Conservation (phyloP, 148 eudicot genomes). For the Agrostemma githago region DNA sequence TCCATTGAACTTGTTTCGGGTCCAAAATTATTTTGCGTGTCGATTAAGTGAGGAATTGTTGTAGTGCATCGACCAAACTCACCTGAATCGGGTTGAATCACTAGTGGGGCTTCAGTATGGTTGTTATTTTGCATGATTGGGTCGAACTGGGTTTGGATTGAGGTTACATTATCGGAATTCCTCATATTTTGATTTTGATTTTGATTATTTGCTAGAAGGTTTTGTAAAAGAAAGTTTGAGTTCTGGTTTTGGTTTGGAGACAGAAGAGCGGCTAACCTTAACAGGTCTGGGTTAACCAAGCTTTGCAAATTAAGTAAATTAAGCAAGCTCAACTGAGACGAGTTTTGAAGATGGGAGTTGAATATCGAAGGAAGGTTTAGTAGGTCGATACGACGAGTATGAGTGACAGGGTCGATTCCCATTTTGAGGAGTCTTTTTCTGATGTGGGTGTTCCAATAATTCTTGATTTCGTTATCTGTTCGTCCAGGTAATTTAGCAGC, state of each 20-base stretch:
- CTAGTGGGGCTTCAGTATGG: slow-evolving; percentile 13
- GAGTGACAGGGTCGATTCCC: slow-evolving; percentile 96
- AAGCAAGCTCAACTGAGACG: slow-evolving; percentile 46
- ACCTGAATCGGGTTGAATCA: slow-evolving; percentile 28
- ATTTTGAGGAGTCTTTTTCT: slow-evolving; percentile 68
- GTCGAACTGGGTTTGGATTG: slow-evolving; percentile 9
- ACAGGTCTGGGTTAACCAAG: slow-evolving; percentile 55
- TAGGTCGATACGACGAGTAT: slow-evolving; percentile 73
- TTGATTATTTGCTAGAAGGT: slow-evolving; percentile 25
- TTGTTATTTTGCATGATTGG: slow-evolving; percentile 4
- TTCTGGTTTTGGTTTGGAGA: slow-evolving; percentile 32
- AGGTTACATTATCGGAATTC: neutral
- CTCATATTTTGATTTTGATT: neutral
- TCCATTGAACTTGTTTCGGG: neutral
- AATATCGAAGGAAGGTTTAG: slow-evolving; percentile 57
- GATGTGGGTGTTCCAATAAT: slow-evolving; percentile 94
- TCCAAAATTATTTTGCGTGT: slow-evolving; percentile 2
- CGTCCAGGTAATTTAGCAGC: slow-evolving; percentile 91
- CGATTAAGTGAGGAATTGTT: slow-evolving; percentile 14
- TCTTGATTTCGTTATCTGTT: slow-evolving; percentile 90
- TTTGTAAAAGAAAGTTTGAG: slow-evolving; percentile 28
- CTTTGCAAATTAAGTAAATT: slow-evolving; percentile 52
- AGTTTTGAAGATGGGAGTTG: slow-evolving; percentile 34
- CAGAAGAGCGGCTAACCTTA: slow-evolving; percentile 55
- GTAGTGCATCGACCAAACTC: slow-evolving; percentile 23